Evolutionary conservation across 176 grass and related monocot species (phyloP).

Genomic region (Calamus simplicifolius): DNA sequence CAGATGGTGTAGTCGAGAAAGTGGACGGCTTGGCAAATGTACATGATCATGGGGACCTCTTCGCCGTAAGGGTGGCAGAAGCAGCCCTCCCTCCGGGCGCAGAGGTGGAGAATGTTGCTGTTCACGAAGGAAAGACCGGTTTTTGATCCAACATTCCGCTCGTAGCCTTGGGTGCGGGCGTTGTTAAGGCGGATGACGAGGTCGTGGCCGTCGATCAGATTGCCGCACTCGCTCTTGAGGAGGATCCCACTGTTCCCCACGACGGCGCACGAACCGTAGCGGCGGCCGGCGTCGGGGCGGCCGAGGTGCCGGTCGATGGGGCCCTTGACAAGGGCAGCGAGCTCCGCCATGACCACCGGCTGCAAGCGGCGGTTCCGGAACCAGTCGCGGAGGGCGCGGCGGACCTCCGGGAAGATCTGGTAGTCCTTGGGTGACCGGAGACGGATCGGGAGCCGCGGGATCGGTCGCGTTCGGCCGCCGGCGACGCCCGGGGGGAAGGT

Average conservation of each 20-base stretch:
- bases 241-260: slow-evolving; percentile 58
- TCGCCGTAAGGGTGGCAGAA: slow-evolving; percentile 48
- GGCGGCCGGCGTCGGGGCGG: not conserved
- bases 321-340: slow-evolving; percentile 53
- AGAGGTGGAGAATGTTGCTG: slow-evolving; percentile 51
- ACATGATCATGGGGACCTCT: slow-evolving; percentile 40
- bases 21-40: slow-evolving; percentile 69
- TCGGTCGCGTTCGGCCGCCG: slow-evolving; percentile 5
- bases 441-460: not conserved
- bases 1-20: slow-evolving; percentile 59
- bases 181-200: slow-evolving; percentile 85
- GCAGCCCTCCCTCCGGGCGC: slow-evolving; percentile 35
- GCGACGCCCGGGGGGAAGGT: slow-evolving; percentile 33
- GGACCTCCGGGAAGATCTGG: slow-evolving; percentile 5
- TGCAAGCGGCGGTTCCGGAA: slow-evolving; percentile 41
- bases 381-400: slow-evolving; percentile 32
- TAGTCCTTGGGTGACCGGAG: slow-evolving; percentile 16
- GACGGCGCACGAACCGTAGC: slow-evolving; percentile 36
- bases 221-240: slow-evolving; percentile 20
- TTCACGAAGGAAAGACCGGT: slow-evolving; percentile 63
- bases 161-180: slow-evolving; percentile 30
- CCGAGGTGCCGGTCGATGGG: slow-evolving; percentile 48
- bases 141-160: slow-evolving; percentile 33
- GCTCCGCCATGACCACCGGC: slow-evolving; percentile 47
- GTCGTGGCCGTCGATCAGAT: slow-evolving; percentile 51